Percentiles rank a stretch among this genome's conserved stretches.
These are phyloP conservation scores for Aspergillus terreus DNA, from an alignment of 2,329 filamentous ascomycete genomes.

Conservation along the genomic window DNA sequence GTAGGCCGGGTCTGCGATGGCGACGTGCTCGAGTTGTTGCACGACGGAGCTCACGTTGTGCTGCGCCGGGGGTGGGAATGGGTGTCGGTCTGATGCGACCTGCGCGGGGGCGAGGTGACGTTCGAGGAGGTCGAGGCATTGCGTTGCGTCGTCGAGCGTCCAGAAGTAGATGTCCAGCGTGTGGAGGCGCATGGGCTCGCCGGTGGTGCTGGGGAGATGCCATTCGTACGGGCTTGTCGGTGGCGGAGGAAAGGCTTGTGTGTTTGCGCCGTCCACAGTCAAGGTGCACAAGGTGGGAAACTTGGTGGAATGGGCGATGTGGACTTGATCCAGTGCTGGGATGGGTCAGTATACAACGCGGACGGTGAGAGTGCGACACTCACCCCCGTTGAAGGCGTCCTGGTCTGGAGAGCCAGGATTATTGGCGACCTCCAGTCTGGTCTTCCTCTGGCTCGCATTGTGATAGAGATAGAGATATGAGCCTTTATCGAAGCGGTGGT, in stretches of 20 bases:
- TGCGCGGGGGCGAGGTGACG: slow-evolving; percentile 35
- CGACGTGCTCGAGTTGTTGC: slow-evolving; percentile 60
- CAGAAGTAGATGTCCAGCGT: slow-evolving; percentile 63
- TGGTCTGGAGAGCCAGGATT: slow-evolving; percentile 61
- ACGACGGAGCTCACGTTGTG: slow-evolving; percentile 54
- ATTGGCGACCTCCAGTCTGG: slow-evolving; percentile 61
- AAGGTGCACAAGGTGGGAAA: slow-evolving; percentile 60
- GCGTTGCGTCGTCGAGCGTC: slow-evolving; percentile 55
- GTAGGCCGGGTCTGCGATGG: slow-evolving; percentile 52
- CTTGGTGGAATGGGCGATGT: slow-evolving; percentile 54
- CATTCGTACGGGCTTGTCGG: slow-evolving; percentile 46
- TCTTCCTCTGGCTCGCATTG: slow-evolving; percentile 50
- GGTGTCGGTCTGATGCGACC: slow-evolving; percentile 49
- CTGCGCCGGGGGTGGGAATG: slow-evolving; percentile 29
- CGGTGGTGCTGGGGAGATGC: slow-evolving; percentile 53
- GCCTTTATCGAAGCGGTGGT: slow-evolving; percentile 62
- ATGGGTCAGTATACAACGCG: not conserved
- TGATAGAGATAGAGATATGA: slow-evolving; percentile 65
- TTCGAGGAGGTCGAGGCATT: slow-evolving; percentile 48
- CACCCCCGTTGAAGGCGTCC: slow-evolving; percentile 61
- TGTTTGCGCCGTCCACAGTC: slow-evolving; percentile 45
- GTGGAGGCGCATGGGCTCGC: slow-evolving; percentile 52
- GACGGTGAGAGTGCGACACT: slow-evolving; percentile 19
- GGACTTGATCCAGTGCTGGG: slow-evolving; percentile 49
- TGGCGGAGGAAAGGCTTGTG: slow-evolving; percentile 23